These are phyloP conservation scores for Artomyces pyxidatus DNA, from an alignment of 768 basidiomycete species.

Conservation along the genomic window DNA sequence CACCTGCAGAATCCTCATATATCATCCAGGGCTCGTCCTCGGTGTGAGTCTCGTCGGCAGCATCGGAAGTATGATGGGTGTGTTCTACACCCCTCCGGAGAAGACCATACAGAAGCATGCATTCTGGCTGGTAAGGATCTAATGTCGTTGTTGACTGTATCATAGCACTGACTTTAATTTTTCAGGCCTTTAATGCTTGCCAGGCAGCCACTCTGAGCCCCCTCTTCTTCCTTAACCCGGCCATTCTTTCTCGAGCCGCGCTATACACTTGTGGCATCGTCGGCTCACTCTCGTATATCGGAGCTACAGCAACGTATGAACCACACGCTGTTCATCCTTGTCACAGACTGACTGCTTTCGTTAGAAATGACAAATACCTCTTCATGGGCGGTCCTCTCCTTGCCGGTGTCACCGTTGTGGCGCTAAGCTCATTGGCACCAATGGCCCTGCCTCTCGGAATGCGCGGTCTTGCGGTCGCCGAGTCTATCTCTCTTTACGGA, in stretches of 20 bases:
- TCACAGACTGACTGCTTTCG: background rate
- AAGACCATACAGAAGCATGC: slow-evolving; percentile 68
- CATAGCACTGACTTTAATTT: slow-evolving; percentile 1
- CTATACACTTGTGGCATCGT: slow-evolving; percentile 83
- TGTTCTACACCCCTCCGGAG: slow-evolving; percentile 71
- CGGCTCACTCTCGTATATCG: slow-evolving; percentile 80
- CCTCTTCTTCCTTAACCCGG: slow-evolving; percentile 82
- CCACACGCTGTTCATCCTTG: background rate
- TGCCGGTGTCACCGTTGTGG: slow-evolving; percentile 84
- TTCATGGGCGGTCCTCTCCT: slow-evolving; percentile 84
- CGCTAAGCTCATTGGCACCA: slow-evolving; percentile 79
- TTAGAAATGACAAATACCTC: slow-evolving; percentile 69
- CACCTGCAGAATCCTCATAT: background rate
- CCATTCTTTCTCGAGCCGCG: slow-evolving; percentile 78
- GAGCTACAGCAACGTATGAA: slow-evolving; percentile 75
- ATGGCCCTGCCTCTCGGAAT: slow-evolving; percentile 83
- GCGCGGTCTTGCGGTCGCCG: slow-evolving; percentile 66
- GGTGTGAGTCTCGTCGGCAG: slow-evolving; percentile 73
- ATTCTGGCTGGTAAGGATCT: slow-evolving; percentile 62
- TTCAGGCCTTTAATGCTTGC: slow-evolving; percentile 73
- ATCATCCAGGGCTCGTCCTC: slow-evolving; percentile 59
- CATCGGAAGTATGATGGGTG: slow-evolving; percentile 83
- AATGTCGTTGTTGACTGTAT: background rate
- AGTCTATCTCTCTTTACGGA: slow-evolving; percentile 77
- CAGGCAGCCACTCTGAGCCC: slow-evolving; percentile 85